These are phyloP conservation scores for Fraxinus angustifolia DNA, from an alignment of 305 asterid species.

Conservation along the genomic window DNA sequence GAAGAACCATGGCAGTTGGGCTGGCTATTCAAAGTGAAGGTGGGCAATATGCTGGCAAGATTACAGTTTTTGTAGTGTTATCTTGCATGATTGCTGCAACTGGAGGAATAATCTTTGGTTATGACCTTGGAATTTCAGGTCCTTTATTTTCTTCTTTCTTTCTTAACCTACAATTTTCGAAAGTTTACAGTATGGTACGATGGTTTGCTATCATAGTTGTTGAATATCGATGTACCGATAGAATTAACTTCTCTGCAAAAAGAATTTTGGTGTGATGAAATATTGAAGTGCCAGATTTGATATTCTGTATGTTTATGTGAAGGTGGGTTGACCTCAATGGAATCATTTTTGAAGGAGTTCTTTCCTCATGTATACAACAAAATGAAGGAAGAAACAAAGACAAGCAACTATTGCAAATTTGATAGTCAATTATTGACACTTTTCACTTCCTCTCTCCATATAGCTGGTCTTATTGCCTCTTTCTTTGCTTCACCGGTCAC, in stretches of 20 bases:
- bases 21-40: conserved; percentile 10
- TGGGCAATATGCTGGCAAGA: conserved; percentile 21
- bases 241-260: not conserved
- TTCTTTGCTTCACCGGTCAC: conserved; percentile 61
- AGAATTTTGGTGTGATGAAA: not conserved
- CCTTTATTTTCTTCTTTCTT: not conserved
- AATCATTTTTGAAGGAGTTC: conserved; percentile 55
- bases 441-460: conserved; percentile 66
- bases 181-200: not conserved
- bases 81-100: conserved; percentile 30
- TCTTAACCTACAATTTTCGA: not conserved
- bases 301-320: conserved; percentile 9
- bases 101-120: conserved; percentile 33
- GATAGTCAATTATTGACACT: conserved; percentile 68
- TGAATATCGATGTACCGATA: not conserved
- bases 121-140: conserved; percentile 30
- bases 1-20: conserved; percentile 21
- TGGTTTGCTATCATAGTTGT: not conserved
- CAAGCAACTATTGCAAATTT: conserved; percentile 71
- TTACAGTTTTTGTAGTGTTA: conserved; percentile 25
- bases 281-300: not conserved
- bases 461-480: conserved; percentile 67
- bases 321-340: conserved; percentile 89
- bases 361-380: conserved; percentile 47
- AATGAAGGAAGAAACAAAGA: conserved; percentile 37